Base-by-base conservation (phyloP, 2,329 filamentous ascomycete genomes). In the Aspergillus carbonarius region DNA sequence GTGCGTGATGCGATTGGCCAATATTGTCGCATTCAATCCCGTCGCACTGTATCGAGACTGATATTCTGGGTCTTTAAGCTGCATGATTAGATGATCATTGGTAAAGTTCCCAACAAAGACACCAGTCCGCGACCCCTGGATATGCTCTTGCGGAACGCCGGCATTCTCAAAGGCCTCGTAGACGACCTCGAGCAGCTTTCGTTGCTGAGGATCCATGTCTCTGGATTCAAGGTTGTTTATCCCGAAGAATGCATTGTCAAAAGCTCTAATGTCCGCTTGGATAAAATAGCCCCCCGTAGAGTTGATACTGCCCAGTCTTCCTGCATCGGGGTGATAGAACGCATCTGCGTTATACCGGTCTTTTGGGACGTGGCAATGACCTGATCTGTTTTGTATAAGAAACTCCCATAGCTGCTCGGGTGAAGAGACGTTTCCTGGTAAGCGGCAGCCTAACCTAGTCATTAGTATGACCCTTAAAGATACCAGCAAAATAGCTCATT, bases 51-150 rank as follows among this genome's bases (percentile, higher is more conserved):
- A 66, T 5, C 54, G 34, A 5, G 25, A 23, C 1, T 51, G 17
- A 5, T 46, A 54, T 4, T 65, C 63, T 0, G 55, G 48, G 2
- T 67, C 66, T 18, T 42, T 55, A n/a, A 50, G 27, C 12, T 54
- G 51, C 66, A 70, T 68, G 17, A 49, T 10, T 4, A 49, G 57
- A n/a, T 54, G 65, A 44, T 70, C 66, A 13, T 20, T 35, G 1
- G 60, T 64, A 35, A 68, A 65, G 25, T 55, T 66, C 8, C 63
- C 66, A 1, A 65, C 59, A 32, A 56, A 70, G 12, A 57, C 50
- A 4, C 52, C 67, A 5, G 47, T 60, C 6, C 46, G 35, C 4
- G 50, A 32, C 0, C 53, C 55, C 6, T 12, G 18, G 1, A 59
- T 4, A 8, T 5, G 17, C 4, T 55, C 25, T 2, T 56, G 17